Evolutionary conservation across 2,329 filamentous ascomycete genomes (phyloP), one percentile per base, ranked within the genome.

Genomic region (Trichoderma sp.): DNA sequence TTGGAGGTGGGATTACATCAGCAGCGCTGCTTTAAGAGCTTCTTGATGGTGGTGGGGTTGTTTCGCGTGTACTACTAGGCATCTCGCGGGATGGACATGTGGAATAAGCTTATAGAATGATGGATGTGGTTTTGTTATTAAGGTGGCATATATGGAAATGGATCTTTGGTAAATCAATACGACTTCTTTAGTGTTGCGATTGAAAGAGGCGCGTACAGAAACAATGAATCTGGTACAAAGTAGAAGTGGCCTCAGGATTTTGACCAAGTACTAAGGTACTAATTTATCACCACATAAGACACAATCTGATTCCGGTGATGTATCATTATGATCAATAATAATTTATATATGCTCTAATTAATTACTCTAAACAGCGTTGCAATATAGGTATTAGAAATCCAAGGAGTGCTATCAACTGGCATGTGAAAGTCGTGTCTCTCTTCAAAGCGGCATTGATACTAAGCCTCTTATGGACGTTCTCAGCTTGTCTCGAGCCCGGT

Each of bases 1-100:
- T 67, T 76, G 33, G 64, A 68, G 75, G 75, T 60, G 65, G 56
- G 72, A 68, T 76, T 76, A 76, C 62, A 27, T 76, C 75, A 76
- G 75, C 75, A 73, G 69, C 69, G 69, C 67, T 63, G 74, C 74
- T 71, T 75, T 72, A 29, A 74, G 63, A 29, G 59, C 21, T 53
- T 53, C 8, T 21, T 68, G 16, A 21, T 45, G 16, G 31, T 45
- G n/a, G 38, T 29, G 71, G 71, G 62, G 71, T 45, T 33, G 35
- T 60, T 29, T 56, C 1, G 45, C n/a, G 18, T 53, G 29, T 29
- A 16, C 27, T 1, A 27, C 24, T 18, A 14, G 4, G 21, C 1
- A 38, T 56, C 9, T 56, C n/a, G 21, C 11, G 5, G n/a, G n/a
- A 14, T 24, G n/a, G 11, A 21, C 21, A 1, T 9, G 18, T 45